Evolutionary conservation across 192 early-diverging fungal genomes (phyloP), one percentile per base, ranked within the genome.

Genomic region (Geosiphon pyriformis): DNA sequence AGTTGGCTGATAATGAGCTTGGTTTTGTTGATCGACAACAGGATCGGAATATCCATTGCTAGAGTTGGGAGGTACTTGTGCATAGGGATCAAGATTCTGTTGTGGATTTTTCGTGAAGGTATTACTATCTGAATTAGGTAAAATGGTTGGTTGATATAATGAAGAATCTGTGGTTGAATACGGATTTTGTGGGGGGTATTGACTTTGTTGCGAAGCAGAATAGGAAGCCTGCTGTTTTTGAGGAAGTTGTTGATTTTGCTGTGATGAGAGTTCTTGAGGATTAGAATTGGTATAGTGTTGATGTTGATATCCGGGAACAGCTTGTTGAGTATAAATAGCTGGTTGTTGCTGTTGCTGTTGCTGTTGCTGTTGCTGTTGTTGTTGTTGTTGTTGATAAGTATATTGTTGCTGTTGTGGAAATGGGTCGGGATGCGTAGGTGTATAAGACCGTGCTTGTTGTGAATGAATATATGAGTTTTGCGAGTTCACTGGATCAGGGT

Each of bases 341-440:
- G 18, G 20, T n/a, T 4, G 4, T 3, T 59, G 50, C 50, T 56
- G 23, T 29, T 76, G 74, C 22, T 70, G 70, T 2, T 54, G 57
- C 34, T 76, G 72, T 10, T 15, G 7, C 6, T 6, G 7, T 42
- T 6, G 37, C 37, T 6, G 37, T 42, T 0, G 73, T 37, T 0
- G 53, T 29, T 22, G 22, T 55, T 55, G 53, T 4, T 22, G 60
- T 67, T 20, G 73, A 68, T 50, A 55, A 70, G 12, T 49, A 50
- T 49, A 33, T 26, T 65, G 64, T 25, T 60, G 58, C 47, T 67
- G 69, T 33, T 62, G 67, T 8, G 35, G 23, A 18, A 26, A 34
- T 15, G 25, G 32, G 23, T 34, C 46, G n/a, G 65, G 30, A 18
- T 72, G 71, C 10, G 46, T 3, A 22, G 34, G 51, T 12, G 54